phyloP scores from a whole-genome alignment of 495 filamentous ascomycete genomes.

The Penicillium soppii region DNA sequence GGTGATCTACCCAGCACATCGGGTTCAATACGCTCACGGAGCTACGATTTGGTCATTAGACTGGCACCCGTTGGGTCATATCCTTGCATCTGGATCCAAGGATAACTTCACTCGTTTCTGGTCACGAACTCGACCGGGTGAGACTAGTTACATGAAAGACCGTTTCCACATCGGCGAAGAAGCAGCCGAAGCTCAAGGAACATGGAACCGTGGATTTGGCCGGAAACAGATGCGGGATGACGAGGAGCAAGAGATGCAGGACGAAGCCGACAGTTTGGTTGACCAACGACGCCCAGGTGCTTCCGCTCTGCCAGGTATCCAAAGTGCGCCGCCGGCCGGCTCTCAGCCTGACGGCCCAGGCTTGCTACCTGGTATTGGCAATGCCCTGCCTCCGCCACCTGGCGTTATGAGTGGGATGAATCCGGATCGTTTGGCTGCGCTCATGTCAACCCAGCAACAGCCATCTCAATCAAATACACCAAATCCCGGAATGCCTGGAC shows the following conservation, averaged over 20 bases:
- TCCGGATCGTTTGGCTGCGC: constrained; percentile 45
- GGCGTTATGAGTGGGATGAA: constrained; percentile 54
- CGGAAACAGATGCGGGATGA: constrained; percentile 82
- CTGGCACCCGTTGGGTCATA: constrained; percentile 95
- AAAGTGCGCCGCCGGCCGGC: constrained; percentile 32
- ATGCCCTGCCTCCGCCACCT: constrained; percentile 50
- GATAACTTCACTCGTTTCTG: constrained; percentile 96
- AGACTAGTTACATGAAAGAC: constrained; percentile 78
- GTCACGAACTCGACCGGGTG: constrained; percentile 85
- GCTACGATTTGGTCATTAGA: constrained; percentile 95
- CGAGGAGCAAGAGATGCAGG: constrained; percentile 88
- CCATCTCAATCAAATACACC: constrained; percentile 34
- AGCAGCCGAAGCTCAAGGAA: constrained; percentile 88
- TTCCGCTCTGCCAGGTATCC: constrained; percentile 53
- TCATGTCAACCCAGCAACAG: constrained; percentile 43
- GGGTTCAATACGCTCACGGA: constrained; percentile 81
- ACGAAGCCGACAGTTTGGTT: constrained; percentile 89
- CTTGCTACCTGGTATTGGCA: constrained; percentile 47
- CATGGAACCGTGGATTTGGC: constrained; percentile 79
- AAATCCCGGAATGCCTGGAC: constrained; percentile 32
- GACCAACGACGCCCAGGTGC: constrained; percentile 75
- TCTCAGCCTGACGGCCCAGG: constrained; percentile 35
- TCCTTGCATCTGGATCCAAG: constrained; percentile 97
- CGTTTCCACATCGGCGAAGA: constrained; percentile 92
- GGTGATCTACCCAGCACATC: constrained; percentile 84